Evolutionary conservation across 441 rosid genomes (phyloP).

Genomic region (Populus tomentosa): DNA sequence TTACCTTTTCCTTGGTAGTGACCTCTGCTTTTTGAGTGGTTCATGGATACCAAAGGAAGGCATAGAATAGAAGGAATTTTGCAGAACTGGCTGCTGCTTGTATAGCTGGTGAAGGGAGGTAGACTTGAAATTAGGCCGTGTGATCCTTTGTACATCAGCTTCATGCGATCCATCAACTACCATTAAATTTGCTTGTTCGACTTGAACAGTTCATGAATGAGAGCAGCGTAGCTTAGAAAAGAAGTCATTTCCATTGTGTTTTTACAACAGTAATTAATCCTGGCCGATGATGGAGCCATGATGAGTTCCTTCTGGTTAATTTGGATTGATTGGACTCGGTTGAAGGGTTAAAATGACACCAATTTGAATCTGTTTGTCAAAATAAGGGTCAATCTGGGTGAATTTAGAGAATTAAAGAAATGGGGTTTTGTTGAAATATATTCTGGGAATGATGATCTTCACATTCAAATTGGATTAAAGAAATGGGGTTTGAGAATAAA

Average conservation of each 20-base stretch:
- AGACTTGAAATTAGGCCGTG: not conserved
- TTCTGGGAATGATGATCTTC: not conserved
- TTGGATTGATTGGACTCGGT: too few relatives aligned
- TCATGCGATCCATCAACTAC: conserved; percentile 15
- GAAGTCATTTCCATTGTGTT: not conserved
- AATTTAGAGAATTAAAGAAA: not conserved
- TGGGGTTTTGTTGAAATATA: not conserved
- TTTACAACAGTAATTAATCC: not conserved
- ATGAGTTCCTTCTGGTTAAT: too few relatives aligned
- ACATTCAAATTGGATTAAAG: not conserved
- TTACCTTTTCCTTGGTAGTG: not conserved
- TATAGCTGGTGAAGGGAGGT: conserved; percentile 14
- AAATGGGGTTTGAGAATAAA: not conserved
- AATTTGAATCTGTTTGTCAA: too few relatives aligned
- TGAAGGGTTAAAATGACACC: too few relatives aligned
- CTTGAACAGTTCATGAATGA: not conserved
- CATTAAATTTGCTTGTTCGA: not conserved
- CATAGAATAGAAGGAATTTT: conserved; percentile 13
- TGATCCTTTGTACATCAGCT: conserved; percentile 11
- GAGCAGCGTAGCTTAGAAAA: not conserved
- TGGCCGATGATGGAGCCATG: too few relatives aligned
- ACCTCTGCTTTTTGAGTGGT: conserved; percentile 2
- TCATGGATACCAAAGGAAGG: conserved; percentile 14
- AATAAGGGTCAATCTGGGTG: too few relatives aligned
- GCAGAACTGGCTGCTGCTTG: conserved; percentile 22